Conservation (phyloP, 352 stramenopile species). For the Phytophthora sojae region DNA sequence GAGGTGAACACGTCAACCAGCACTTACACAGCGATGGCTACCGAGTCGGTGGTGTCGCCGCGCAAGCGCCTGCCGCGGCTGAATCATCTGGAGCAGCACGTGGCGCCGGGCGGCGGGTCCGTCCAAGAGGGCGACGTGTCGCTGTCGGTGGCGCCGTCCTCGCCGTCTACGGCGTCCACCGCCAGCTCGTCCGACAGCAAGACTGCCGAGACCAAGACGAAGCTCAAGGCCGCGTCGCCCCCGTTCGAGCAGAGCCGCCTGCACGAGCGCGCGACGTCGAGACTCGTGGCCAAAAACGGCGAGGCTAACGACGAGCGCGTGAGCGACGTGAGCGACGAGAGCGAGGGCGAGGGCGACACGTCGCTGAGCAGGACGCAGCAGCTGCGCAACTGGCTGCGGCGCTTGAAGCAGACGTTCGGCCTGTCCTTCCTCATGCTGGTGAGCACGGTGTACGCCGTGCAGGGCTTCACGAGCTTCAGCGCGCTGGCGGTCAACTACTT, state of each 20-base stretch:
- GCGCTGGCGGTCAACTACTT: slow-evolving; percentile 95
- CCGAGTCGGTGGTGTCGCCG: slow-evolving; percentile 25
- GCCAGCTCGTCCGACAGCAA: slow-evolving; percentile 26
- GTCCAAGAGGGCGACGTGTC: slow-evolving; percentile 11
- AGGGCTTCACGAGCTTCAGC: slow-evolving; percentile 95
- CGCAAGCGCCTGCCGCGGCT: slow-evolving; percentile 43
- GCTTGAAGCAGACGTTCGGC: slow-evolving; percentile 72
- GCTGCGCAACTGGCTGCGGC: slow-evolving; percentile 55
- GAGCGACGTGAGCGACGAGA: slow-evolving; percentile 25
- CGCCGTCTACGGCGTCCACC: slow-evolving; percentile 35
- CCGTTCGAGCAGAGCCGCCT: slow-evolving; percentile 12
- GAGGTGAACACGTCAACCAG: neutral
- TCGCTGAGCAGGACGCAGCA: slow-evolving; percentile 44
- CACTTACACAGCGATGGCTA: slow-evolving; percentile 2
- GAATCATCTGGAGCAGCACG: slow-evolving; percentile 5
- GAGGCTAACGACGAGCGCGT: slow-evolving; percentile 12
- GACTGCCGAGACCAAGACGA: slow-evolving; percentile 6
- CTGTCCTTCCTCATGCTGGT: slow-evolving; percentile 77
- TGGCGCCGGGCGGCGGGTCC: neutral
- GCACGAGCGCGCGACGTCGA: slow-evolving; percentile 25
- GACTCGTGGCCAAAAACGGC: slow-evolving; percentile 21
- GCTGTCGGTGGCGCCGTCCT: slow-evolving; percentile 20
- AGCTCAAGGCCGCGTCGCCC: slow-evolving; percentile 23
- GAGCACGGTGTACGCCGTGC: slow-evolving; percentile 92
- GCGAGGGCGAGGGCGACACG: slow-evolving; percentile 5